These are phyloP conservation scores for Smittium mucronatum DNA, from an alignment of 371 early-diverging fungal species.

Conservation along the genomic window DNA sequence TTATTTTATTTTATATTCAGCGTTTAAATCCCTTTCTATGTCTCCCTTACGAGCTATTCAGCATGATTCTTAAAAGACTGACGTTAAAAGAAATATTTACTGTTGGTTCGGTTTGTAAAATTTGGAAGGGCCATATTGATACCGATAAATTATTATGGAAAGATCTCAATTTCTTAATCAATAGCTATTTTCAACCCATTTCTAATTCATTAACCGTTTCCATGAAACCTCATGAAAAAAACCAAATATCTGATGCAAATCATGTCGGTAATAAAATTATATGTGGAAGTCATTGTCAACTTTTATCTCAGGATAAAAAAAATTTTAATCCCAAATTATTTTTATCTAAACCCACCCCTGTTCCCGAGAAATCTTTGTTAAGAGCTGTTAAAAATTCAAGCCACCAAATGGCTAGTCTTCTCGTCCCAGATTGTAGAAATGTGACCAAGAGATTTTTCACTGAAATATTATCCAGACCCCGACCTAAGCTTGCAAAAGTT, in stretches of 20 bases:
- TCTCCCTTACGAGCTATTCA: neutral
- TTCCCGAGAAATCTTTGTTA: neutral
- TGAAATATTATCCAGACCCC: neutral
- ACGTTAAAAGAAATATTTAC: neutral
- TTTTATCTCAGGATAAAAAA: too few species aligned
- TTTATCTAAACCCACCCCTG: neutral
- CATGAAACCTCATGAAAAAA: too few species aligned
- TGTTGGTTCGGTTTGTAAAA: neutral
- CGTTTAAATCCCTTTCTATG: neutral
- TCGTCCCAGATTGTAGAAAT: neutral
- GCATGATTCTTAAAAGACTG: neutral
- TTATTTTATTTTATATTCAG: neutral
- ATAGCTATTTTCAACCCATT: too few species aligned
- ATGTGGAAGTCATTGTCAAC: too few species aligned
- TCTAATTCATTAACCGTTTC: too few species aligned
- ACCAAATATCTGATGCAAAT: too few species aligned
- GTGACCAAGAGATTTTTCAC: constrained; percentile 5
- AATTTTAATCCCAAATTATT: too few species aligned
- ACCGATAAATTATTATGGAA: neutral
- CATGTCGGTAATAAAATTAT: too few species aligned
- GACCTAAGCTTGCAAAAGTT: constrained; percentile 1
- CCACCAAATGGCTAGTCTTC: neutral
- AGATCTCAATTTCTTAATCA: neutral
- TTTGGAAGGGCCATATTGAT: constrained; percentile 8
- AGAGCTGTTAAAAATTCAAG: neutral